Conservation (phyloP, 306 rosid species). For the Dryas alaskensis region DNA sequence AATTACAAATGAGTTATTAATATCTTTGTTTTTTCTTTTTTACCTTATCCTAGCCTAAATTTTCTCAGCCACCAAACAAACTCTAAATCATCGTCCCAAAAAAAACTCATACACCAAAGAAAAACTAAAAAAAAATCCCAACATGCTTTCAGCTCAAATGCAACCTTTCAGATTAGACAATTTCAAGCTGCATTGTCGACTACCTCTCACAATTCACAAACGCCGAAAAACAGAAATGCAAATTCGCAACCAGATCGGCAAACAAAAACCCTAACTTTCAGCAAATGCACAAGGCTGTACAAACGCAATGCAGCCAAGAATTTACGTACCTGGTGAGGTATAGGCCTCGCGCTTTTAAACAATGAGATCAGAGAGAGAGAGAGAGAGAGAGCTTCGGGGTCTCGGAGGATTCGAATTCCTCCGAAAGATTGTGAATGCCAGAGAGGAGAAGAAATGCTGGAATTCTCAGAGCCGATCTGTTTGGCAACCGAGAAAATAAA, state of each 20-base stretch:
- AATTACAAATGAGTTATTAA: background rate
- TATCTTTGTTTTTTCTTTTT: background rate
- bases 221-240: background rate
- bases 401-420: slow-evolving; percentile 26
- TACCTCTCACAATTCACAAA: slow-evolving; percentile 3
- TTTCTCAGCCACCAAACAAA: slow-evolving; percentile 19
- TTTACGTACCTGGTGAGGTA: slow-evolving; percentile 21
- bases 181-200: slow-evolving; percentile 37
- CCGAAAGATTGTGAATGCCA: slow-evolving; percentile 16
- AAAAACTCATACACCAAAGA: background rate
- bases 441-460: slow-evolving; percentile 16
- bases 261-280: slow-evolving; percentile 19
- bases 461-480: slow-evolving; percentile 28
- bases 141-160: background rate
- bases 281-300: background rate
- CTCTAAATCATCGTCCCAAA: slow-evolving; percentile 3
- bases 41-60: background rate
- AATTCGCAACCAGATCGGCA: slow-evolving; percentile 24
- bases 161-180: slow-evolving; percentile 8
- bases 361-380: background rate
- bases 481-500: background rate
- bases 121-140: slow-evolving; percentile 8
- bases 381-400: background rate
- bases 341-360: background rate
- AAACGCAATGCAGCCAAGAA: background rate